Evolutionary conservation across 2,329 filamentous ascomycete species (phyloP).

Genomic region (Ophiostoma perfectum): DNA sequence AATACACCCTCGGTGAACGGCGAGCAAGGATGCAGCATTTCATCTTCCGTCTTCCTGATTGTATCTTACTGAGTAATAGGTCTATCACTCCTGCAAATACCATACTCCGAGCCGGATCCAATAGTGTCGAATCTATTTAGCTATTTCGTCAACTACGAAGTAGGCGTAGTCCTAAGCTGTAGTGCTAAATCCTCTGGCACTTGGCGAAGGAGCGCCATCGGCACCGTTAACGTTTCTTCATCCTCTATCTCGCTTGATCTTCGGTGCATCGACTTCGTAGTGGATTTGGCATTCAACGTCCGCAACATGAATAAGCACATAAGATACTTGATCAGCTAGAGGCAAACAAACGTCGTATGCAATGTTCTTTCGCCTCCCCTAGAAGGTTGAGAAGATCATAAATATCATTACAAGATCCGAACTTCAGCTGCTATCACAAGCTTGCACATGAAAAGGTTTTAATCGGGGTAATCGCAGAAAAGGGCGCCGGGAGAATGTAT

Average conservation of each 20-base stretch:
- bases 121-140: not conserved
- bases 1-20: conserved; percentile 10
- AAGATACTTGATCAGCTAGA: no score
- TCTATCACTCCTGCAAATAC: not conserved
- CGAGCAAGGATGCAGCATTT: not conserved
- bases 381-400: no score
- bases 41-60: not conserved
- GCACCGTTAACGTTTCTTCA: not conserved
- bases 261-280: no score
- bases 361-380: no score
- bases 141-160: not conserved
- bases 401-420: no score
- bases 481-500: not conserved
- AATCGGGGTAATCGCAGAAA: not conserved
- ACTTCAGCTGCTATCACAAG: not conserved
- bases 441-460: not conserved
- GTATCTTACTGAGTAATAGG: no score
- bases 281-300: no score
- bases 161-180: no score
- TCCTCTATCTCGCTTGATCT: no score
- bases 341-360: no score
- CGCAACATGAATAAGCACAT: no score
- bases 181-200: no score
- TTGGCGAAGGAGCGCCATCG: not conserved
- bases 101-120: not conserved